Percentiles rank a stretch among this genome's conserved stretches.
Conservation (phyloP, 2,329 filamentous ascomycete species). For the Talaromyces amestolkiae region DNA sequence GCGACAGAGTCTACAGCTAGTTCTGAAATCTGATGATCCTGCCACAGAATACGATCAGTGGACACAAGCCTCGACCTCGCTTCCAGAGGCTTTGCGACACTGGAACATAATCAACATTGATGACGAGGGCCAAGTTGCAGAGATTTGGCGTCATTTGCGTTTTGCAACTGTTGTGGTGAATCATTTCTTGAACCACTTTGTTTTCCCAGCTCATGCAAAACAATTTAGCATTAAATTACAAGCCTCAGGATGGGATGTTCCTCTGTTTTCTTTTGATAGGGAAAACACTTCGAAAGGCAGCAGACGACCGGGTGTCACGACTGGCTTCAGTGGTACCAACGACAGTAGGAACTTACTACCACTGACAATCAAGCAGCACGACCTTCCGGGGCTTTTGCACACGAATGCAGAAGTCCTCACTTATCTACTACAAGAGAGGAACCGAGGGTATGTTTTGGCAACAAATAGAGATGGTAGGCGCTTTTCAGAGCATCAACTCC, state of each 20-base stretch:
- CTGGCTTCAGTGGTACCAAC: conserved; percentile 71
- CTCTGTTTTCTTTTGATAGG: conserved; percentile 39
- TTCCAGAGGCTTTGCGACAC: conserved; percentile 50
- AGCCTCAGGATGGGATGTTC: conserved; percentile 67
- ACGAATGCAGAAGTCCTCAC: conserved; percentile 64
- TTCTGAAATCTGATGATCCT: conserved; percentile 58
- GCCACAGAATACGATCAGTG: conserved; percentile 56
- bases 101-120: conserved; percentile 61
- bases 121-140: conserved; percentile 51
- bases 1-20: conserved; percentile 47
- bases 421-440: conserved; percentile 56
- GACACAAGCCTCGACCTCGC: conserved; percentile 37
- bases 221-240: conserved; percentile 64
- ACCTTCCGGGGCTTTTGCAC: conserved; percentile 55
- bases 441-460: conserved; percentile 47
- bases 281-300: not conserved
- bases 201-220: conserved; percentile 64
- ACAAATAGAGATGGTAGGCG: conserved; percentile 32
- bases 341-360: conserved; percentile 62
- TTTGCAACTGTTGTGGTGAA: conserved; percentile 55
- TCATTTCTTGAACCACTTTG: conserved; percentile 61
- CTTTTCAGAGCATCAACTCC: conserved; percentile 47
- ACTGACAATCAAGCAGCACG: conserved; percentile 59
- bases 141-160: conserved; percentile 53
- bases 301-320: conserved; percentile 44